These are phyloP conservation scores for Verticillium tricorpus DNA, from an alignment of 2,329 filamentous ascomycete species.

Conservation along the genomic window DNA sequence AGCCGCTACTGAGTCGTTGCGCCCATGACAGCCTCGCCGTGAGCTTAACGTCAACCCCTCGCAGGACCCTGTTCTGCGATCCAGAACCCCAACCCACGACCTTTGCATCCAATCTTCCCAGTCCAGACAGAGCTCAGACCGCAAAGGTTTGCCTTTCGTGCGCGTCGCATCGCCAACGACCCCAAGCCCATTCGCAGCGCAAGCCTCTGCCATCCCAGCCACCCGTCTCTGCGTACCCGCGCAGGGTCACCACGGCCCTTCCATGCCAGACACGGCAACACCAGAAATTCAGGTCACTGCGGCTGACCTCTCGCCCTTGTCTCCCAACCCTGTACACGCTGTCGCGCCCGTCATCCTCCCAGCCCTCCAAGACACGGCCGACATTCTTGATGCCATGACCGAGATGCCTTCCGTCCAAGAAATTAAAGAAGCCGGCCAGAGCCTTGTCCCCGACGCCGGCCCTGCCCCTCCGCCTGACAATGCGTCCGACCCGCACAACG, in stretches of 20 bases:
- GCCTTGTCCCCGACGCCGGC: constrained; percentile 10
- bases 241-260: background rate
- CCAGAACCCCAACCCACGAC: background rate
- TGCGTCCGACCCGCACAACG: constrained; percentile 17
- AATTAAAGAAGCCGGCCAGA: constrained; percentile 15
- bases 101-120: background rate
- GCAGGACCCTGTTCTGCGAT: background rate
- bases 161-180: background rate
- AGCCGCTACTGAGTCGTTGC: background rate
- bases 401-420: constrained; percentile 9
- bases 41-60: background rate
- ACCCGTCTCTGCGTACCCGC: background rate
- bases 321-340: constrained; percentile 42
- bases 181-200: background rate
- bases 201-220: background rate
- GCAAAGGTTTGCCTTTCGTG: background rate
- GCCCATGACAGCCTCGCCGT: background rate
- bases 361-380: constrained; percentile 47
- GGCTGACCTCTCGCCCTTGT: constrained; percentile 48
- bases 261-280: constrained; percentile 4
- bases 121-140: background rate
- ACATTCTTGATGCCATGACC: constrained; percentile 41
- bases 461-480: constrained; percentile 23
- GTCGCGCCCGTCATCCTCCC: constrained; percentile 43
- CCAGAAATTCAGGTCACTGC: constrained; percentile 47